Evolutionary conservation across 2,329 filamentous ascomycete species (phyloP).

Genomic region (Phaeomoniella chlamydospora): DNA sequence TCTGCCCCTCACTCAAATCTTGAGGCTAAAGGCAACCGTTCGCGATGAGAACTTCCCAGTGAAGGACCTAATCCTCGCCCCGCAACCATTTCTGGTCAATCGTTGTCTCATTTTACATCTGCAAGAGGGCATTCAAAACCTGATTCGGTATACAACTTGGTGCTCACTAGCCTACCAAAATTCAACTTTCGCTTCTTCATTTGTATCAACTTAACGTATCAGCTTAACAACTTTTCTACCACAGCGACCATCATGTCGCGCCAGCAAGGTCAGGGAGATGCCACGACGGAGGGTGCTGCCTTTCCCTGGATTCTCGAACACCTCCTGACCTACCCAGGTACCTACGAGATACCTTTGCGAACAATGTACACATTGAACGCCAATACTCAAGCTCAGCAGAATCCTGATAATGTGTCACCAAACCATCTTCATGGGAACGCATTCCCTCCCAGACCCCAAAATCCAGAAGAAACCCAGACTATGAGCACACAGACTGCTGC

Average conservation of each 20-base stretch:
- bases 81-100: no score
- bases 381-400: conserved; percentile 29
- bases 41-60: no score
- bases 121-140: no score
- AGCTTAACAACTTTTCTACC: no score
- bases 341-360: conserved; percentile 51
- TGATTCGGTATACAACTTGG: no score
- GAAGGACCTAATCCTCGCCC: no score
- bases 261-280: not conserved
- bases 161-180: no score
- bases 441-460: conserved; percentile 7
- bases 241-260: not conserved
- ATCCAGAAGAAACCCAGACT: conserved; percentile 11
- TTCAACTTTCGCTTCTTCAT: no score
- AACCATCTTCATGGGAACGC: conserved; percentile 16
- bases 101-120: no score
- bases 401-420: conserved; percentile 13
- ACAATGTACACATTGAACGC: conserved; percentile 56
- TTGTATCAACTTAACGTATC: no score
- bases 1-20: no score
- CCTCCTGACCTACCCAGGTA: conserved; percentile 44
- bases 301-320: conserved; percentile 44
- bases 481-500: conserved; percentile 16
- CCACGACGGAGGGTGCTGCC: conserved; percentile 19
- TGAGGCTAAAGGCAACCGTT: no score